phyloP scores from a whole-genome alignment of 1,284 basidiomycete genomes.

The Apiotrichum mycotoxinovorans region DNA sequence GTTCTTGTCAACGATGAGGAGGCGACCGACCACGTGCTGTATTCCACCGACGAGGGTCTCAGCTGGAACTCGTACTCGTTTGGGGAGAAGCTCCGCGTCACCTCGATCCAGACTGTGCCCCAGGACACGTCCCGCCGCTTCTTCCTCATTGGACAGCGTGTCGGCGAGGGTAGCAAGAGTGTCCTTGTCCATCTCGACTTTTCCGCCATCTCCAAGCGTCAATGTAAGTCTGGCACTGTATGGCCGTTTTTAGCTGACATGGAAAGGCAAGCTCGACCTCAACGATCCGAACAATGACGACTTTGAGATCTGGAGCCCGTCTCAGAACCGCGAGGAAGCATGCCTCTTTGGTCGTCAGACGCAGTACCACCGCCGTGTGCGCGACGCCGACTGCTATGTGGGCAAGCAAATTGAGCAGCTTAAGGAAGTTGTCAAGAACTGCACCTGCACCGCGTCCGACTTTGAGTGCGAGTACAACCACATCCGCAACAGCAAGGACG shows the following conservation, averaged over 20 bases:
- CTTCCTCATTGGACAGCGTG: slow-evolving; percentile 71
- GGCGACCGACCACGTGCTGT: slow-evolving; percentile 82
- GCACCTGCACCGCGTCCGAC: slow-evolving; percentile 67
- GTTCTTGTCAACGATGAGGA: slow-evolving; percentile 94
- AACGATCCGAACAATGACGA: slow-evolving; percentile 77
- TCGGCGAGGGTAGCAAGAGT: slow-evolving; percentile 55
- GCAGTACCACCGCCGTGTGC: slow-evolving; percentile 76
- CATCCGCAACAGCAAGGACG: slow-evolving; percentile 61
- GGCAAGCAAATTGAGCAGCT: slow-evolving; percentile 62
- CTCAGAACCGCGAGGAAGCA: slow-evolving; percentile 68
- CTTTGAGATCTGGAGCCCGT: slow-evolving; percentile 92
- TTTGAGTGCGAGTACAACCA: slow-evolving; percentile 97
- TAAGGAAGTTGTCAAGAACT: slow-evolving; percentile 62
- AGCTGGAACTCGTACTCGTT: slow-evolving; percentile 88
- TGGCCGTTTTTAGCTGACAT: not conserved
- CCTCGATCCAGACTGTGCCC: slow-evolving; percentile 80
- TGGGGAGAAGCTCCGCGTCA: slow-evolving; percentile 70
- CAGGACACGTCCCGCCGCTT: slow-evolving; percentile 87
- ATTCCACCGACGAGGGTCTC: slow-evolving; percentile 81
- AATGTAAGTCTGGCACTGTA: slow-evolving; percentile 59
- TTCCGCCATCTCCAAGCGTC: slow-evolving; percentile 64
- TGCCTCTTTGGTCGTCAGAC: slow-evolving; percentile 87
- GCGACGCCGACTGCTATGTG: slow-evolving; percentile 76
- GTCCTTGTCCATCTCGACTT: slow-evolving; percentile 89
- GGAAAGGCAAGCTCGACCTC: slow-evolving; percentile 62